Base-by-base conservation (phyloP, 805 yeast genomes). In the Kodamaea restingae region DNA sequence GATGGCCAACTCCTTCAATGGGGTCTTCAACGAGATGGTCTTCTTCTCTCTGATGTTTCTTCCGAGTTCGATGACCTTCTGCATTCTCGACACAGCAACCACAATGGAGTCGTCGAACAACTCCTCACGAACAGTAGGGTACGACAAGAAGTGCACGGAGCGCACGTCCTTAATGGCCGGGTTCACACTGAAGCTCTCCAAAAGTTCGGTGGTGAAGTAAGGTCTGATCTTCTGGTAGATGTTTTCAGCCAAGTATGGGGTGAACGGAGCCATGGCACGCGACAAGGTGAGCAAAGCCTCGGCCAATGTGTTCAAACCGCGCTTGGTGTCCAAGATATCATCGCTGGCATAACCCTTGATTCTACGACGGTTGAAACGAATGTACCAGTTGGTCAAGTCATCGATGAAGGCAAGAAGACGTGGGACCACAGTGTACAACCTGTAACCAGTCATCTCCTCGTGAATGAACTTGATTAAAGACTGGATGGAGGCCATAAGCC, bases 231-330 rank as follows among this genome's bases (percentile, higher is more conserved):
- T 80, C 59, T 78, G 83, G 69, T 90, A 93, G 52, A 93, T 85
- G 55, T 78, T 79, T 57, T 93, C 99, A 36, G 98, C 73, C 63
- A 95, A 73, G 75, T 83, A 95, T 49, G 99, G 99, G 38, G 98
- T 90, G 70, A 93, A 93, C 49, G 99, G 98, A 42, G 98, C 98
- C 97, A 93, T 91, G 35, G 96, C 95, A 61, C 97, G 81, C 37
- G 80, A 83, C 56, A 93, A 80, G 33, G 88, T 87, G 63, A 85
- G 84, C 52, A 90, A 72, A 24, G 93, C 95, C 61, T 88, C 96
- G 41, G 90, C 81, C 63, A 93, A 72, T 17, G 97, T 85, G 69
- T 93, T 93, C 56, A 93, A 76, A 35, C 96, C 96, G 55, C 76
- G 77, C 51, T 80, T 63, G 54, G 96, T 84, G 59, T 93, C 98